Evolutionary conservation across 139 green algal genomes (phyloP), one percentile per base, ranked within the genome.

Genomic region (Chlorella vulgaris): DNA sequence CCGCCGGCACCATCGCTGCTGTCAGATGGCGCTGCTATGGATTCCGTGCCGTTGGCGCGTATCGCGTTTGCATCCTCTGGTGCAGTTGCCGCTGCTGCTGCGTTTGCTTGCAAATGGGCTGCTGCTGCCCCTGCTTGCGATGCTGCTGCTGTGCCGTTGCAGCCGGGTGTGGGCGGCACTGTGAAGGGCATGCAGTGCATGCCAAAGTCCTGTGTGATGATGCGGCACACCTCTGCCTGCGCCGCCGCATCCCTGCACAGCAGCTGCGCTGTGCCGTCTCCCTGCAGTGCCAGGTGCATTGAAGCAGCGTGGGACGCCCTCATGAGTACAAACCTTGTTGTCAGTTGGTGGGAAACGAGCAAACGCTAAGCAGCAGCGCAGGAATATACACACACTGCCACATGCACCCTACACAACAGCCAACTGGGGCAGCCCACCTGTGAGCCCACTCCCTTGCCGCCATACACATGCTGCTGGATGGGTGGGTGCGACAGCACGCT

Each of bases 251-350:
- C 81, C 31, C 69, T 83, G 77, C 84, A 91, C 61, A 96, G 78
- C 65, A 96, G 87, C 84, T 96, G 92, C 42, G 90, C 92, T 10
- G 88, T 91, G 74, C 92, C 92, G 84, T 96, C 92, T 1, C 92
- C 92, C 83, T 92, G 89, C 38, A 28, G 0, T 0, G 7, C 7
- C 5, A 58, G 47, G n/a, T n/a, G n/a, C n/a, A n/a, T n/a, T n/a
- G n/a, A n/a, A n/a, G n/a, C n/a, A n/a, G n/a, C n/a, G n/a, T n/a
- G n/a, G n/a, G n/a, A n/a, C n/a, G n/a, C n/a, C n/a, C n/a, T n/a
- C n/a, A n/a, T n/a, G n/a, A n/a, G n/a, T n/a, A n/a, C n/a, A n/a
- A n/a, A n/a, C n/a, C n/a, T n/a, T n/a, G n/a, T n/a, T n/a, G n/a
- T n/a, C n/a, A n/a, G n/a, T n/a, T n/a, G n/a, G n/a, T n/a, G n/a